Percentiles rank a stretch among this genome's conserved stretches.
Conservation (phyloP, 2,329 filamentous ascomycete genomes). For the Monilinia polystroma region DNA sequence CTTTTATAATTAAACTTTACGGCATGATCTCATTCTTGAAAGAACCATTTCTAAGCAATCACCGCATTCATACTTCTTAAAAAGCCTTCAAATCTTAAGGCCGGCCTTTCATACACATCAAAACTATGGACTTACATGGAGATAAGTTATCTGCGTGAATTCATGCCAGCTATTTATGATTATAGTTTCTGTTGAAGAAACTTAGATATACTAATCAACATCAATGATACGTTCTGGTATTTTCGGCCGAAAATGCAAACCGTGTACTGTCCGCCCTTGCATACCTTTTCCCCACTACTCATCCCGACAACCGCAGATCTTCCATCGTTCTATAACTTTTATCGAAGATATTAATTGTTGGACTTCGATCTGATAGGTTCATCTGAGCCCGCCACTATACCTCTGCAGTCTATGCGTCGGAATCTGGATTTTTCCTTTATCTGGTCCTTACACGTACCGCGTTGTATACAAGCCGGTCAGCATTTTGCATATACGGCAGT, state of each 20-base stretch:
- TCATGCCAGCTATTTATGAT: not conserved
- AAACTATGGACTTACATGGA: not conserved
- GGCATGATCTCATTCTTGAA: not conserved
- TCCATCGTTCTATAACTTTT: not conserved
- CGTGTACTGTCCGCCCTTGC: not conserved
- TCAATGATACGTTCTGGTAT: not conserved
- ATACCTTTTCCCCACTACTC: not conserved
- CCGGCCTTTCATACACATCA: not conserved
- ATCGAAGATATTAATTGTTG: not conserved
- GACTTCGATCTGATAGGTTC: not conserved
- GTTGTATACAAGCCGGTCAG: not conserved
- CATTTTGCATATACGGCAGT: not conserved
- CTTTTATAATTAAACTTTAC: not conserved
- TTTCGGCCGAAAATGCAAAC: constrained; percentile 2
- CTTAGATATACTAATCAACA: not conserved
- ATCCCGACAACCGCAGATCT: not conserved
- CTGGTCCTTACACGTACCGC: not conserved
- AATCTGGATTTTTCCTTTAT: not conserved
- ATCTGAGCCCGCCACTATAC: not conserved
- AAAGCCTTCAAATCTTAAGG: not conserved
- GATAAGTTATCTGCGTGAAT: not conserved
- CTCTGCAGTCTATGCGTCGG: not conserved
- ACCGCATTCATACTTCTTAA: not conserved
- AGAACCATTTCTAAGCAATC: constrained; percentile 11
- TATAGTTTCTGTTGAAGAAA: not conserved